Base-by-base conservation (phyloP, 1,139 yeast species). In the Hansenula lynferdii region DNA sequence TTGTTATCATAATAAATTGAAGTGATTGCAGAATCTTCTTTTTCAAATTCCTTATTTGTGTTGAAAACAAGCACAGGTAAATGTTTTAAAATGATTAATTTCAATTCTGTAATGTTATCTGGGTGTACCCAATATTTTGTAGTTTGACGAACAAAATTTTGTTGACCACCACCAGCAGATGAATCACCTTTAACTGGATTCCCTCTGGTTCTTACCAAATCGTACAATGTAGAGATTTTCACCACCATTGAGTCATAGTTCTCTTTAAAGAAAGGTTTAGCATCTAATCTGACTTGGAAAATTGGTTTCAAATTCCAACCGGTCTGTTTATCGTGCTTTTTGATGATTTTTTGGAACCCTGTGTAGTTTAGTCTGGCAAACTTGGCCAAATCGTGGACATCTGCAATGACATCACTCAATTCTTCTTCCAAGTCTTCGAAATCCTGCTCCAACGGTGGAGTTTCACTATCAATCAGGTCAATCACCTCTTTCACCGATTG, bases 121-220 rank as follows among this genome's bases (percentile, higher is more conserved):
- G 97, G 97, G 60, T 92, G 98, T 23, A 92, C 97, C 98, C 98
- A 92, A 66, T 92, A 92, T 58, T 92, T 92, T 16, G 98, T 92
- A 16, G 98, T 92, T 65, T 92, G 98, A 64, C 98, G 82, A 36
- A 92, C 97, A 56, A 92, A 92, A 68, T 92, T 94, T 62, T 94
- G 98, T 69, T 90, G 97, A 31, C 85, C 75, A 32, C 98, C 98
- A 56, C 98, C 98, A 16, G 98, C 97, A 5, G 97, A 62, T 1
- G 96, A 80, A 64, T 92, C 98, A 47, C 97, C 97, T 55, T 77
- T 75, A 32, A 87, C 85, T 17, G 98, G 97, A 56, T 87, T 85
- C 51, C 98, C 98, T 52, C 95, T 77, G 2, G 97, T 92, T 61
- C 98, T 78, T 20, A 92, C 97, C 50, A 90, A 67, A 58, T 94